Conservation (phyloP, 176 grass and related monocot species). For the Avena eriantha region DNA sequence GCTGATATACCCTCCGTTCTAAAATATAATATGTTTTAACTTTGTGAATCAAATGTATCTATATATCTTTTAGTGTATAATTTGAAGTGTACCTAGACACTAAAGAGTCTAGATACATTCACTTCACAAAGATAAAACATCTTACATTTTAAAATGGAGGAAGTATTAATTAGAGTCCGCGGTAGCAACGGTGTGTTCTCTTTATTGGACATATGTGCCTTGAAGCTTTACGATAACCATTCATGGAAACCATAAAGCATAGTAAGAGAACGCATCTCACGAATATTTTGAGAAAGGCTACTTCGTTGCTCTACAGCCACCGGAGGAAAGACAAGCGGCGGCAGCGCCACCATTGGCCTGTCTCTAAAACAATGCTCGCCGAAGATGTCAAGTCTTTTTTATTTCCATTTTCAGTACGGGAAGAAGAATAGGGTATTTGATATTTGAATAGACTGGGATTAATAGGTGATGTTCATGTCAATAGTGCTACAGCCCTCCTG, state of each 20-base stretch:
- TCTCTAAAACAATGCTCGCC: not conserved
- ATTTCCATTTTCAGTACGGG: not conserved
- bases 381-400: not conserved
- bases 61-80: no score
- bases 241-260: not conserved
- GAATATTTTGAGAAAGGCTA: not conserved
- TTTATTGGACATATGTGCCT: not conserved
- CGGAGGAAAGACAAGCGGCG: not conserved
- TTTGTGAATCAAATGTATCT: no score
- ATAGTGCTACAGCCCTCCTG: not conserved
- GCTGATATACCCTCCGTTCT: no score
- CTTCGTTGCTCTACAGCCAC: not conserved
- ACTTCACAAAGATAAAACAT: no score
- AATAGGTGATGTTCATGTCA: not conserved
- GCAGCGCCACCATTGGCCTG: not conserved
- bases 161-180: not conserved
- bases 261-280: not conserved
- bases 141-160: no score
- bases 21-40: no score
- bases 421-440: not conserved
- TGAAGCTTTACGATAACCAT: not conserved
- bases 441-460: no score
- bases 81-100: no score
- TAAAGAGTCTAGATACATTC: not conserved
- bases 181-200: not conserved